These are phyloP conservation scores for Gilbertella persicaria DNA, from an alignment of 371 early-diverging fungal species.

Conservation along the genomic window DNA sequence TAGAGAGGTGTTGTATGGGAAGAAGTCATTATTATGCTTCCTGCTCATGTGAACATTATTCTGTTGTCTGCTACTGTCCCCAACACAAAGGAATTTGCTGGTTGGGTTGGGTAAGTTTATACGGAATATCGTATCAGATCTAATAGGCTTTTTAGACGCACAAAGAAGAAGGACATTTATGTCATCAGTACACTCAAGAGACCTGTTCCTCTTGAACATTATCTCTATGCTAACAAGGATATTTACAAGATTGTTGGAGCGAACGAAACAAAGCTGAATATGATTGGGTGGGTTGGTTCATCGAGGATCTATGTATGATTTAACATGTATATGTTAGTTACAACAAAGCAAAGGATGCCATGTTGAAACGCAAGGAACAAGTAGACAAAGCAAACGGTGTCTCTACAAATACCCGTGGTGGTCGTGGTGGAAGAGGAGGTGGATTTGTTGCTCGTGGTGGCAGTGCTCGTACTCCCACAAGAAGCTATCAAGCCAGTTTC, in stretches of 20 bases:
- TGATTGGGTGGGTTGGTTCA: slow-evolving; percentile 24
- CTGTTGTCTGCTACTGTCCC: slow-evolving; percentile 98
- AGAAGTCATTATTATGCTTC: slow-evolving; percentile 99
- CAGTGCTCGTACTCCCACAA: slow-evolving; percentile 33
- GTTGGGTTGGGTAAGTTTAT: slow-evolving; percentile 93
- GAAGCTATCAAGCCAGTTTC: slow-evolving; percentile 41
- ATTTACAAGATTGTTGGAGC: slow-evolving; percentile 87
- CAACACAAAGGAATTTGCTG: slow-evolving; percentile 99
- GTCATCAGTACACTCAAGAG: slow-evolving; percentile 97
- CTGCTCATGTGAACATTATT: slow-evolving; percentile 91
- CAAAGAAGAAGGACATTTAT: slow-evolving; percentile 95
- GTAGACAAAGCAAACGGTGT: slow-evolving; percentile 38
- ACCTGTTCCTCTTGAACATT: slow-evolving; percentile 98
- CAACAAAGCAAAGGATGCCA: slow-evolving; percentile 67
- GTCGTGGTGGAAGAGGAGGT: slow-evolving; percentile 55
- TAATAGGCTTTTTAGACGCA: slow-evolving; percentile 62
- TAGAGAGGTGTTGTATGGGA: slow-evolving; percentile 99
- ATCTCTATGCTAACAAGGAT: slow-evolving; percentile 84
- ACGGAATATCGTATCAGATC: background rate
- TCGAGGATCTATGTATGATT: background rate
- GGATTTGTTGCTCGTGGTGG: slow-evolving; percentile 48
- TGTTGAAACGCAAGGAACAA: slow-evolving; percentile 56
- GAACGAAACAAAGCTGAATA: slow-evolving; percentile 47
- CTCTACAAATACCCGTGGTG: slow-evolving; percentile 37
- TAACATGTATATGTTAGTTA: slow-evolving; percentile 41